Conservation (phyloP, 2,329 filamentous ascomycete genomes). For the Rutstroemia sp. region DNA sequence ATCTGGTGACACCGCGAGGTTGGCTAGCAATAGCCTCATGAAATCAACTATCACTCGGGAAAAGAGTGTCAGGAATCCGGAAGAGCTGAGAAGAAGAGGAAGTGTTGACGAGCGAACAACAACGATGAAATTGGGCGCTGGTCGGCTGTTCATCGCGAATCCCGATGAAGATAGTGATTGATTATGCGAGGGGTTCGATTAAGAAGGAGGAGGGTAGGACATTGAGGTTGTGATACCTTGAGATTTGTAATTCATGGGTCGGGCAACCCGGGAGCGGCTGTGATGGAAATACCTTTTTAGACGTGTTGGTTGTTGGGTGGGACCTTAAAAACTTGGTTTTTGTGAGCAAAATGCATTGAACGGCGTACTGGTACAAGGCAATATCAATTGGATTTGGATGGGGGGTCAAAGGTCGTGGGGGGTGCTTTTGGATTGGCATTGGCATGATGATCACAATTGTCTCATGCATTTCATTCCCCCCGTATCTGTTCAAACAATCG, state of each 20-base stretch:
- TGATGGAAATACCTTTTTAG: neutral
- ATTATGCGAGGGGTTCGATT: neutral
- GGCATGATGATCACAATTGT: neutral
- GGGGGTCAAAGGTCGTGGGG: neutral
- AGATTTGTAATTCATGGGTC: neutral
- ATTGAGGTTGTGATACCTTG: neutral
- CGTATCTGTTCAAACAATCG: constrained; percentile 3
- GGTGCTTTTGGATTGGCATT: constrained; percentile 6
- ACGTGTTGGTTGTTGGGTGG: constrained; percentile 3
- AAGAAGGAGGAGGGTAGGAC: neutral
- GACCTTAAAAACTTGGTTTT: neutral
- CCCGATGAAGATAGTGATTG: constrained; percentile 47
- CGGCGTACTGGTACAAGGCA: constrained; percentile 11
- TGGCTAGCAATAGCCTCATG: constrained; percentile 52
- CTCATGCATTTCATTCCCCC: neutral
- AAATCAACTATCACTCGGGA: constrained; percentile 53
- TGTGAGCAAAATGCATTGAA: neutral
- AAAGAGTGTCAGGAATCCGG: constrained; percentile 59
- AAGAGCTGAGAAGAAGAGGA: constrained; percentile 67
- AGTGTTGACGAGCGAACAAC: constrained; percentile 75
- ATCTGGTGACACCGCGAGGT: constrained; percentile 35
- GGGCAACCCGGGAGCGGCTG: neutral
- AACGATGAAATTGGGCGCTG: constrained; percentile 57
- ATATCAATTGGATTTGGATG: constrained; percentile 11
- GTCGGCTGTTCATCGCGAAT: constrained; percentile 78